phyloP scores from a whole-genome alignment of 768 basidiomycete species.

The Termitomyces sp. region DNA sequence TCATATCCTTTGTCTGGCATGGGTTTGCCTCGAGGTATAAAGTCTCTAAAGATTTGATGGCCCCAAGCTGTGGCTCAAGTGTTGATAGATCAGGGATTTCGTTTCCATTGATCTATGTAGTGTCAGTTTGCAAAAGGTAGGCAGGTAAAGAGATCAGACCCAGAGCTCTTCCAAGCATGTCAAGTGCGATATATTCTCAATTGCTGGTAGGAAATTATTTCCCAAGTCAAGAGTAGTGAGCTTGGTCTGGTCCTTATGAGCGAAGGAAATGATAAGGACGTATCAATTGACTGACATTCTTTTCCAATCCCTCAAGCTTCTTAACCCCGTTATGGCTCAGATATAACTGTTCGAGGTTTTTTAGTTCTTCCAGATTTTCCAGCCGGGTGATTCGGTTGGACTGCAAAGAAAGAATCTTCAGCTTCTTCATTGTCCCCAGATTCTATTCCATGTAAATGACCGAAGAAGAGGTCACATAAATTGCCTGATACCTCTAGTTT shows the following conservation, averaged over 20 bases:
- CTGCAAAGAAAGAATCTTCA: constrained; percentile 85
- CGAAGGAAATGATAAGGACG: background rate
- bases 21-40: constrained; percentile 96
- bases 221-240: constrained; percentile 86
- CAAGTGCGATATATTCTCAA: constrained; percentile 83
- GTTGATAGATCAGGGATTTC: constrained; percentile 64
- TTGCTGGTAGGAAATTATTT: constrained; percentile 70
- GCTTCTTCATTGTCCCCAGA: constrained; percentile 57
- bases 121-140: background rate
- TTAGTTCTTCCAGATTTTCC: constrained; percentile 71
- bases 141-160: constrained; percentile 50
- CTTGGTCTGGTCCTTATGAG: constrained; percentile 35
- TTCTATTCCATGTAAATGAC: constrained; percentile 40
- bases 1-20: constrained; percentile 72
- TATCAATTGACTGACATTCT: constrained; percentile 52
- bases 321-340: constrained; percentile 91
- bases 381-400: constrained; percentile 91
- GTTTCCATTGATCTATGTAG: constrained; percentile 77
- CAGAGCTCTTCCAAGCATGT: constrained; percentile 84
- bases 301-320: constrained; percentile 76
- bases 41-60: constrained; percentile 65
- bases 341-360: constrained; percentile 82
- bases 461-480: background rate
- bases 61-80: constrained; percentile 61
- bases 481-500: constrained; percentile 64